Base-by-base conservation (phyloP, 768 basidiomycete genomes). In the Terana coerulea region DNA sequence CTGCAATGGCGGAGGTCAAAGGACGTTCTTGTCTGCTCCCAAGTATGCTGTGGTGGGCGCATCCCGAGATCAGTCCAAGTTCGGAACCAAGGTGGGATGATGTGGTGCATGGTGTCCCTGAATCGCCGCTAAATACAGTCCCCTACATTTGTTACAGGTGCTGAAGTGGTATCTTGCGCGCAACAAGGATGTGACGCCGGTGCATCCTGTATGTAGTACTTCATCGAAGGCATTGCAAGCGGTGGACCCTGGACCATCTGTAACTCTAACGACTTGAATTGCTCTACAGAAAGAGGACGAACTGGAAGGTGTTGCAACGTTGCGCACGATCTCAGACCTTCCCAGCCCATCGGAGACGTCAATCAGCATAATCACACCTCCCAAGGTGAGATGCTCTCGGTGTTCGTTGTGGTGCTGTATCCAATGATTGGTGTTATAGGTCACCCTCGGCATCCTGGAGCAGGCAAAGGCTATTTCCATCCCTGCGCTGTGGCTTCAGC, bases 401-500 rank as follows among this genome's bases (percentile, higher is more conserved):
- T 8, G 24, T n/a, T 22, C 33, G 12, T 21, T 14, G 17, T 19
- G 14, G 15, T 28, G 19, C 21, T n/a, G 44, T 47, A 1, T 29
- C 26, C 35, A 37, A 19, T 52, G 17, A 30, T 56, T 29, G 7
- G 8, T 29, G 26, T 22, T 1, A 4, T 59, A 92, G 88, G 69
- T 92, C 33, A 92, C 90, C 6, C 77, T 91, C 39, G 72, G 70
- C 14, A 58, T 91, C 47, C 68, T 92, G 58, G 71, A 84, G 63
- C 75, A 82, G 53, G 86, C 84, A 3, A 83, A 84, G 64, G 75
- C 75, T 19, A 77, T 81, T n/a, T 66, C 67, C 15, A 66, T 90
- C 19, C 86, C 84, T 6, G 77, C 83, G 3, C 74, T 93, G 35
- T 97, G 93, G 93, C 77, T 95, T 22, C 93, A 95, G 64, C 93